Evolutionary conservation across 116 monocot genomes (phyloP), one percentile per base, ranked within the genome.

Genomic region (Papilionanthe hybrid): DNA sequence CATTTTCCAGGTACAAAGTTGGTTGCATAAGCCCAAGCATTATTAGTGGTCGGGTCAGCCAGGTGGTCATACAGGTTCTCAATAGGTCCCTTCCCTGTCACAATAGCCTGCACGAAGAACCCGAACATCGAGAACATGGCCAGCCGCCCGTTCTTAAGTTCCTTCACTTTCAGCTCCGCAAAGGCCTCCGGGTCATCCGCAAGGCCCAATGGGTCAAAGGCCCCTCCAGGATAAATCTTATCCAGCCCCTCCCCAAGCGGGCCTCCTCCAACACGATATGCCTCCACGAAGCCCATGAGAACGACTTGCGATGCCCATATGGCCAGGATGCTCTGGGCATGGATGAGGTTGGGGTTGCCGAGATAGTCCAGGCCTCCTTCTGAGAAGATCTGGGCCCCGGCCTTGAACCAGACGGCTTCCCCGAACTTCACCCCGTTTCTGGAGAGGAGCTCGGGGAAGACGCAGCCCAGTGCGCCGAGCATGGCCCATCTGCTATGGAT

Each of bases 381-480:
- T 8, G 91, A 91, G 94, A 94, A 94, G 86, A 94, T 91, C 74
- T 94, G 91, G 4, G 94, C 75, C 6, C 94, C 94, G 49, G 94
- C 92, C 86, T 94, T 94, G 88, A 94, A 94, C 94, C 92, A 92
- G 18, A 90, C 93, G 6, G 93, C 93, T 81, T 93, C 93, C 0
- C 93, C 93, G 78, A 93, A 93, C 82, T 88, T 90, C 37, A 93
- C 87, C 4, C 93, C 93, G 71, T 91, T 93, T 82, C 81, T 89
- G 12, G 87, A 9, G 15, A 93, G 87, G 86, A 93, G 42, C 80
- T 93, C 93, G n/a, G 93, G 93, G 85, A 93, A 89, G 77, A 93
- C 91, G 72, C 93, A 93, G 10, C 93, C 93, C 20, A 93, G 86
- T 7, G 91, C 89, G 1, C 93, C 91, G 2, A 93, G 89, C 93